Evolutionary conservation across 2,329 filamentous ascomycete species (phyloP).

Genomic region (Cercospora berteroae): DNA sequence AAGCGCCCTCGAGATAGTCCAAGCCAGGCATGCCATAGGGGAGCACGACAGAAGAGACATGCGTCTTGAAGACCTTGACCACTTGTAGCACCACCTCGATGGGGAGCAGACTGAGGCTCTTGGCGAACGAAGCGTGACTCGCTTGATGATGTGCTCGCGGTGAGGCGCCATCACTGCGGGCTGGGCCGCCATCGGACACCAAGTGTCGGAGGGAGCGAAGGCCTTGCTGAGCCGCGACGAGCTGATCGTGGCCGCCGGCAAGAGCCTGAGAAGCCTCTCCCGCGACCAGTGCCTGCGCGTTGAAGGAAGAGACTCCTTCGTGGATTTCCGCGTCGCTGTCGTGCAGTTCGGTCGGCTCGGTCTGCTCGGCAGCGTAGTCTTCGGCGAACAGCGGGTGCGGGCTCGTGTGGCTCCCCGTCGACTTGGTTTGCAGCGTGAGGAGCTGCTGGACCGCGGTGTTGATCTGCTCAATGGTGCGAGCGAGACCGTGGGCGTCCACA

Average conservation of each 20-base stretch:
- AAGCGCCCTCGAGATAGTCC: constrained; percentile 9
- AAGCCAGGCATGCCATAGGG: constrained; percentile 12
- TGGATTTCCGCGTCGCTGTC: constrained; percentile 11
- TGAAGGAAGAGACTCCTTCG: constrained; percentile 16
- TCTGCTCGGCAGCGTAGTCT: neutral
- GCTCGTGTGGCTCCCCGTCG: neutral
- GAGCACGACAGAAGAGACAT: constrained; percentile 5
- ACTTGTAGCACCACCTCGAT: constrained; percentile 13
- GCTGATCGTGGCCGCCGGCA: constrained; percentile 14
- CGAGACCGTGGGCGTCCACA: constrained; percentile 2
- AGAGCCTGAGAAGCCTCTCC: constrained; percentile 17
- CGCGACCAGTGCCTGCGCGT: constrained; percentile 12
- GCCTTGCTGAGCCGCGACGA: constrained; percentile 15
- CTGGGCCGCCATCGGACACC: constrained; percentile 3
- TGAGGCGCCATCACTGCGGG: neutral
- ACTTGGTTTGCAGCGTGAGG: constrained; percentile 2
- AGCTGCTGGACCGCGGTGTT: constrained; percentile 14
- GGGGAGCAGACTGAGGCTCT: constrained; percentile 11
- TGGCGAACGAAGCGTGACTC: neutral
- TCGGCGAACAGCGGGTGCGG: neutral
- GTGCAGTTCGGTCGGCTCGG: neutral
- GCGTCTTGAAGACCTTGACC: constrained; percentile 12
- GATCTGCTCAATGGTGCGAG: constrained; percentile 17
- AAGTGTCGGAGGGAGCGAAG: constrained; percentile 10
- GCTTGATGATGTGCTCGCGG: neutral